phyloP scores from a whole-genome alignment of 2,329 filamentous ascomycete species.

The Orbilia oligospora region DNA sequence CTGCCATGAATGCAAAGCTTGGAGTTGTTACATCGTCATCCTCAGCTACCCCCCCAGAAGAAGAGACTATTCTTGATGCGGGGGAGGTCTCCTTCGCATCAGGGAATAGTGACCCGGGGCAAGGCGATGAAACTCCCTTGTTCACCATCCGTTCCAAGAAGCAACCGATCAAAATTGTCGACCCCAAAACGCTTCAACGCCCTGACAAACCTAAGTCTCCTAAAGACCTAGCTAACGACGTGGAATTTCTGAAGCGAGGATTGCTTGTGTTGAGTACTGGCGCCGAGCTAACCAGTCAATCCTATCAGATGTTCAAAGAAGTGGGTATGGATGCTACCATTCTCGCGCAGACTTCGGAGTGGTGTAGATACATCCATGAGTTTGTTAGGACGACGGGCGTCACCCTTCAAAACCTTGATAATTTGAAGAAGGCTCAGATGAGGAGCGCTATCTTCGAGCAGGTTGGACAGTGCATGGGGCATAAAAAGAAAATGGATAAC shows the following conservation, averaged over 20 bases:
- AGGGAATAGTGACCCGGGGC: conserved; percentile 56
- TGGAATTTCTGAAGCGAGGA: conserved; percentile 57
- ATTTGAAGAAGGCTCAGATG: conserved; percentile 24
- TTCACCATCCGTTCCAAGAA: conserved; percentile 59
- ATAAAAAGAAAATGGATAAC: conserved; percentile 58
- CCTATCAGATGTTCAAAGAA: conserved; percentile 52
- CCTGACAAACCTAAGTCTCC: conserved; percentile 56
- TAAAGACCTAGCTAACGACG: conserved; percentile 59
- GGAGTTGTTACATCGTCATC: conserved; percentile 23
- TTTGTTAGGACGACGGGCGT: conserved; percentile 21
- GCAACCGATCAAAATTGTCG: conserved; percentile 53
- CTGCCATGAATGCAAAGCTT: conserved; percentile 23
- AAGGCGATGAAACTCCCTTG: conserved; percentile 38
- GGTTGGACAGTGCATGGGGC: conserved; percentile 44
- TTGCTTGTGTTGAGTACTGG: conserved; percentile 48
- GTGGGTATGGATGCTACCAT: conserved; percentile 48
- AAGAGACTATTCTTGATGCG: conserved; percentile 1
- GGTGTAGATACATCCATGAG: conserved; percentile 19
- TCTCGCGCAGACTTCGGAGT: conserved; percentile 42
- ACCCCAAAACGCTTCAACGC: conserved; percentile 48
- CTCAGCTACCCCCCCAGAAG: conserved; percentile 11
- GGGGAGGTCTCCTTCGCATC: conserved; percentile 53
- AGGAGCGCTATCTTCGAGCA: conserved; percentile 39
- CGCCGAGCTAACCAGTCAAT: conserved; percentile 37
- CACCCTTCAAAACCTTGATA: conserved; percentile 23